These are phyloP conservation scores for Citrullus amarus DNA, from an alignment of 306 rosid species.

Conservation along the genomic window DNA sequence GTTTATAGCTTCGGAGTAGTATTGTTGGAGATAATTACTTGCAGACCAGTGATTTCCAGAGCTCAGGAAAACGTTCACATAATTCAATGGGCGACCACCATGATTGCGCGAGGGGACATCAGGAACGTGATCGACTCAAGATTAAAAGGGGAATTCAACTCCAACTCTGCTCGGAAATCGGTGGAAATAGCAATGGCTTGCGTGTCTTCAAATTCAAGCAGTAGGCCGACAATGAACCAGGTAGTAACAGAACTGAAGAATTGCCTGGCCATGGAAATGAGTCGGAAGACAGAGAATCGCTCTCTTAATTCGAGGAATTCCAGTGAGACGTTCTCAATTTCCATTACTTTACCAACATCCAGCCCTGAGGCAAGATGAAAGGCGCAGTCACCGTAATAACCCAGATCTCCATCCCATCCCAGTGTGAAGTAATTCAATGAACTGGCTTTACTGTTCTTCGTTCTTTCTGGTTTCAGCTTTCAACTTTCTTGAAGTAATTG, in stretches of 20 bases:
- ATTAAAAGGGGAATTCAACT: constrained; percentile 11
- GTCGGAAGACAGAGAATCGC: neutral
- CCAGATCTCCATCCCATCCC: neutral
- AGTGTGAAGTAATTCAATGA: neutral
- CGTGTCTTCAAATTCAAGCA: neutral
- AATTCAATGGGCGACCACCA: constrained; percentile 11
- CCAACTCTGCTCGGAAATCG: constrained; percentile 18
- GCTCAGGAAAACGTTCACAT: constrained; percentile 1
- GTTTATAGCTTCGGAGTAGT: constrained; percentile 20
- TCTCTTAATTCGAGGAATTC: neutral
- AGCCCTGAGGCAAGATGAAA: neutral
- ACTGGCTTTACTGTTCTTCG: neutral
- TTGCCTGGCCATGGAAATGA: constrained; percentile 12
- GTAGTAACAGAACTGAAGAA: constrained; percentile 7
- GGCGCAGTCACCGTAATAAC: neutral
- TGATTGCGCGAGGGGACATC: constrained; percentile 6
- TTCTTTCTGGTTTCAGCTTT: neutral
- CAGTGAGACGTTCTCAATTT: neutral
- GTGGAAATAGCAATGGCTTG: constrained; percentile 18
- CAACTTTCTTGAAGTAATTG: neutral
- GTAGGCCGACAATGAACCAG: constrained; percentile 17
- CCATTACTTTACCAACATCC: neutral
- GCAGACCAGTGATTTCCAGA: neutral
- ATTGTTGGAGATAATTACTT: constrained; percentile 14
- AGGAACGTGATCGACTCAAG: constrained; percentile 7